Evolutionary conservation across 495 filamentous ascomycete genomes (phyloP).

Genomic region (Podospora anserina): DNA sequence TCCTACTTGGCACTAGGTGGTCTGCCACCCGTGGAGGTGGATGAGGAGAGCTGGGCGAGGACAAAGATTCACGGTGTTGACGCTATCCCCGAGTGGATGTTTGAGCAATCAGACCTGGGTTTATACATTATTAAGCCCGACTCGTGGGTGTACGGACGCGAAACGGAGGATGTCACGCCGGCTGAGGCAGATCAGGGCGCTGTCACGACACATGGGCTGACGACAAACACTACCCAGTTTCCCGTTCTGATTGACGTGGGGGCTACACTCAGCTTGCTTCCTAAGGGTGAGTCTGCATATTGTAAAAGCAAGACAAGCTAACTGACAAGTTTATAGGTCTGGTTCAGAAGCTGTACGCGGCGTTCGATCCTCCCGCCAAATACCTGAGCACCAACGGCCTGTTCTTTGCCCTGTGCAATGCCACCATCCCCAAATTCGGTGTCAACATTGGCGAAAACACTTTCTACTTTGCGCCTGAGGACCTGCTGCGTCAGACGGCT

Average conservation of each 20-base stretch:
- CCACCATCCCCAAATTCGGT: constrained; percentile 52
- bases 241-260: constrained; percentile 44
- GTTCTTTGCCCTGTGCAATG: constrained; percentile 55
- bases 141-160: constrained; percentile 26
- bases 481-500: constrained; percentile 49
- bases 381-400: constrained; percentile 39
- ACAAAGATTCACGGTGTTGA: constrained; percentile 32
- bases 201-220: not conserved
- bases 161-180: not conserved
- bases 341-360: constrained; percentile 45
- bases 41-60: constrained; percentile 30
- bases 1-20: constrained; percentile 47
- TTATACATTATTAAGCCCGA: constrained; percentile 35
- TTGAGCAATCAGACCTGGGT: constrained; percentile 28
- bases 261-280: constrained; percentile 38
- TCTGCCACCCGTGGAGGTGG: constrained; percentile 36
- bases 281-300: constrained; percentile 19
- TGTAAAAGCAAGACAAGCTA: not conserved
- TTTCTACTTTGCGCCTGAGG: constrained; percentile 52
- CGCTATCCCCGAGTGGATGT: constrained; percentile 23
- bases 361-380: constrained; percentile 52
- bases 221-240: constrained; percentile 31
- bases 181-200: not conserved
- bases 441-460: constrained; percentile 49
- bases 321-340: constrained; percentile 26